Percentiles rank a stretch among this genome's conserved stretches.
Evolutionary conservation across 2,329 filamentous ascomycete genomes (phyloP).

Genomic region (Curvularia eragrostidis): DNA sequence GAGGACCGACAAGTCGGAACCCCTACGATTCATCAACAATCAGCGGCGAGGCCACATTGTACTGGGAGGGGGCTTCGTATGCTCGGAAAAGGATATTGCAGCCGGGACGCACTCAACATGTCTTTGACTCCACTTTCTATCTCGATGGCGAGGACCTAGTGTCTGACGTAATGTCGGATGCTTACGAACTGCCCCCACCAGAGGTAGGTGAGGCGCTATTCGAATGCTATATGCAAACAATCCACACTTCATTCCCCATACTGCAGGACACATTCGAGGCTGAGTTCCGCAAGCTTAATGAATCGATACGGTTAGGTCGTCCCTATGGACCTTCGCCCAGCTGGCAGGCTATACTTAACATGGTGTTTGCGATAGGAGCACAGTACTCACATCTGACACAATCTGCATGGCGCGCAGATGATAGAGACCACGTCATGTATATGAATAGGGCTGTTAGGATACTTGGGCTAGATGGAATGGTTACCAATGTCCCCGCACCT

Average conservation of each 20-base stretch:
- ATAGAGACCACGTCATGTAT: not conserved
- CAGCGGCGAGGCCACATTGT: too few species aligned
- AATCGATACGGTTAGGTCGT: not conserved
- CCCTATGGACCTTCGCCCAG: not conserved
- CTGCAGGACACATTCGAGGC: not conserved
- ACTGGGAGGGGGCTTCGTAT: too few species aligned
- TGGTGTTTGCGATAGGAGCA: not conserved
- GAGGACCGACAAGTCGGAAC: too few species aligned
- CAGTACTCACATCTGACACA: not conserved
- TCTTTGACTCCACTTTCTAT: not conserved
- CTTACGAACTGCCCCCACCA: not conserved
- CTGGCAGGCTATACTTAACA: not conserved
- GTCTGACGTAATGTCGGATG: not conserved
- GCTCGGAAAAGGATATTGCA: too few species aligned
- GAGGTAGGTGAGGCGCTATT: not conserved
- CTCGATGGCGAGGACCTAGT: not conserved
- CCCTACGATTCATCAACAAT: too few species aligned
- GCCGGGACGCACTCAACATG: too few species aligned
- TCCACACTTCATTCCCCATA: not conserved
- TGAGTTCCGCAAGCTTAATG: not conserved
- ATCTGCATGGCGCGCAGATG: not conserved
- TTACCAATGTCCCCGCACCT: too few species aligned
- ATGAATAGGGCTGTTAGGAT: not conserved
- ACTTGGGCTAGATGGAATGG: too few species aligned
- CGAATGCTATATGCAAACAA: not conserved